Conservation (phyloP, 768 basidiomycete species). For the Pleurotus platypus region DNA sequence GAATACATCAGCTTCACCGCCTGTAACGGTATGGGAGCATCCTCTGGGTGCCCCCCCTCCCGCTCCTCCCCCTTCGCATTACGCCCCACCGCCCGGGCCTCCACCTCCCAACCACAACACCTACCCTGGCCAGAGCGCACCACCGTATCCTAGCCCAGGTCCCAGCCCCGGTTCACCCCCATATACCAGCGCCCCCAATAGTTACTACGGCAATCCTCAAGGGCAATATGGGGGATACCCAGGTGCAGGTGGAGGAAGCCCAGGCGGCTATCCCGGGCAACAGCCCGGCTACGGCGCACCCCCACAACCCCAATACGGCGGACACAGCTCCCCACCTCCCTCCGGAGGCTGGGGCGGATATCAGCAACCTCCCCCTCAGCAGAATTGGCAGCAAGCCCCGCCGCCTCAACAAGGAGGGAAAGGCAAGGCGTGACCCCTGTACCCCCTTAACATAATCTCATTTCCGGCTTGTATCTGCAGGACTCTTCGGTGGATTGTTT, state of each 20-base stretch:
- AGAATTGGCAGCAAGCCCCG: constrained; percentile 15
- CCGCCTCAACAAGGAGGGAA: constrained; percentile 15
- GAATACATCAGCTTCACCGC: constrained; percentile 58
- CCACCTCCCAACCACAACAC: constrained; percentile 39
- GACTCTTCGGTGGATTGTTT: neutral
- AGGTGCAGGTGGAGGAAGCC: constrained; percentile 12
- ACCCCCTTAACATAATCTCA: neutral
- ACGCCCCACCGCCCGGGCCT: constrained; percentile 37
- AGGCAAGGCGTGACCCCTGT: constrained; percentile 14
- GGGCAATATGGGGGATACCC: constrained; percentile 16
- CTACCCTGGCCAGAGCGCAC: constrained; percentile 12
- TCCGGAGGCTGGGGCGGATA: constrained; percentile 12
- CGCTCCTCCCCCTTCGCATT: constrained; percentile 33
- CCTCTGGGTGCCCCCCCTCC: constrained; percentile 51
- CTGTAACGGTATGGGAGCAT: constrained; percentile 67
- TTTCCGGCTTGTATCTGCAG: neutral
- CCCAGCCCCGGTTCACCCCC: constrained; percentile 21
- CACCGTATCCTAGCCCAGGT: constrained; percentile 8
- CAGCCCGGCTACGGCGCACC: constrained; percentile 21
- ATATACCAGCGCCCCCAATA: constrained; percentile 18
- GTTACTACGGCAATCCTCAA: constrained; percentile 24
- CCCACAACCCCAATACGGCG: constrained; percentile 13
- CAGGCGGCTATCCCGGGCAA: constrained; percentile 21
- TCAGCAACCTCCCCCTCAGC: constrained; percentile 2
- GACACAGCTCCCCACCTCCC: constrained; percentile 19